Conservation (phyloP, 805 yeast species). For the Zygoascus flipseniorum region DNA sequence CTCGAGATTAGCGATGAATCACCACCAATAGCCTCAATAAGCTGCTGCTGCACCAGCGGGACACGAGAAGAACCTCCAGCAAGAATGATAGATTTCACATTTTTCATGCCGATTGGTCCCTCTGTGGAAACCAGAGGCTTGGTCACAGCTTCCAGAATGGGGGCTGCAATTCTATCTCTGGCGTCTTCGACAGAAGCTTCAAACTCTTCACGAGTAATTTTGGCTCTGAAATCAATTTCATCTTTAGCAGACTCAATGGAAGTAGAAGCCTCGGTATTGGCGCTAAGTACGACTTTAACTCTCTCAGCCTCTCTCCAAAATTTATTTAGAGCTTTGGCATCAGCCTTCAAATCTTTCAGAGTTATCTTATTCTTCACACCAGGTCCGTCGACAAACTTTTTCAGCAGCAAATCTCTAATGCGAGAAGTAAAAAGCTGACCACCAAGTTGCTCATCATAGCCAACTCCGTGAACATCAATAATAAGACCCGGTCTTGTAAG, state of each 20-base stretch:
- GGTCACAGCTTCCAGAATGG: conserved; percentile 46
- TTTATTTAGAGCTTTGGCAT: conserved; percentile 55
- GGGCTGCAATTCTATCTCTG: conserved; percentile 40
- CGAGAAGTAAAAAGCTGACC: conserved; percentile 67
- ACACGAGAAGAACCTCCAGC: conserved; percentile 90
- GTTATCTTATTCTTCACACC: conserved; percentile 24
- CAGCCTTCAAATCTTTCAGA: conserved; percentile 33
- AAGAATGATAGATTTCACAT: conserved; percentile 58
- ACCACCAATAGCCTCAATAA: conserved; percentile 47
- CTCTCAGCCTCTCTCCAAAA: conserved; percentile 80
- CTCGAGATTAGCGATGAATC: conserved; percentile 48
- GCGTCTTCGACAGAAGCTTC: conserved; percentile 47
- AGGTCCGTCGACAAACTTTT: conserved; percentile 42
- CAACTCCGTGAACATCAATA: conserved; percentile 64
- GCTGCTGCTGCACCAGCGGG: conserved; percentile 65
- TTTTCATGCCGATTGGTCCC: conserved; percentile 18
- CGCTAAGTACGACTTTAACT: conserved; percentile 79
- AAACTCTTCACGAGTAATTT: conserved; percentile 70
- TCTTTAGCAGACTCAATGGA: conserved; percentile 66
- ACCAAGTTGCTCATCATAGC: conserved; percentile 58
- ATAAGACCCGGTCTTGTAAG: conserved; percentile 22
- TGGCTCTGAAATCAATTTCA: conserved; percentile 65
- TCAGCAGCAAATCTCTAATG: conserved; percentile 51
- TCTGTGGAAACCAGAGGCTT: conserved; percentile 19
- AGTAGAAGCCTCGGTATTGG: conserved; percentile 71